Percentiles rank a stretch among this genome's conserved stretches.
Evolutionary conservation across 2,329 filamentous ascomycete genomes (phyloP).

Genomic region (Microcyclosporella mali): DNA sequence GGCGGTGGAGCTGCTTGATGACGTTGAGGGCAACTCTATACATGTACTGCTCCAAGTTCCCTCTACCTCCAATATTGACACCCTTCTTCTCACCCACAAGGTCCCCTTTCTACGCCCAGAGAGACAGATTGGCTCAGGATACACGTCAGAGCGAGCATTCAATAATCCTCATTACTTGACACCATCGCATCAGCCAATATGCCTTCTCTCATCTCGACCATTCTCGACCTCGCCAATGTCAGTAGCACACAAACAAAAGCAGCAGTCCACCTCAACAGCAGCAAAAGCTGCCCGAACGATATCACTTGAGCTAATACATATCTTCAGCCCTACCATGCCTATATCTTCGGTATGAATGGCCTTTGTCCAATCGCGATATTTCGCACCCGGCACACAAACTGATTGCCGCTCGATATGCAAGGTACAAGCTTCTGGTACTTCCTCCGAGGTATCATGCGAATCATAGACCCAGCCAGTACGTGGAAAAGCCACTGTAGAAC

Average conservation of each 20-base stretch:
- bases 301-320: slow-evolving; percentile 4
- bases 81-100: too few relatives aligned
- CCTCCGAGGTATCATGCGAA: slow-evolving; percentile 27
- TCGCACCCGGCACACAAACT: not conserved
- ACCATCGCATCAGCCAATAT: slow-evolving; percentile 2
- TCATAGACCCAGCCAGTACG: slow-evolving; percentile 27
- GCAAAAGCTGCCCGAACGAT: not conserved
- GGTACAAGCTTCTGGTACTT: slow-evolving; percentile 34
- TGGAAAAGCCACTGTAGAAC: too few relatives aligned
- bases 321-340: slow-evolving; percentile 26
- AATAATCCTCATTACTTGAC: too few relatives aligned
- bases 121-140: too few relatives aligned
- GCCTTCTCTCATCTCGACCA: not conserved
- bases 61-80: too few relatives aligned
- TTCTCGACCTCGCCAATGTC: slow-evolving; percentile 7
- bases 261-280: too few relatives aligned
- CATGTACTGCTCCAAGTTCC: too few relatives aligned
- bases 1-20: too few relatives aligned
- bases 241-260: not conserved
- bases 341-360: slow-evolving; percentile 19
- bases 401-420: slow-evolving; percentile 5
- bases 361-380: not conserved
- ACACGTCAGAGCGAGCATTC: too few relatives aligned
- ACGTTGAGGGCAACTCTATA: too few relatives aligned
- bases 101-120: too few relatives aligned